Percentiles rank a stretch among this genome's conserved stretches.
Evolutionary conservation across 2,329 filamentous ascomycete species (phyloP).

Genomic region (Ophiostoma ulmi): DNA sequence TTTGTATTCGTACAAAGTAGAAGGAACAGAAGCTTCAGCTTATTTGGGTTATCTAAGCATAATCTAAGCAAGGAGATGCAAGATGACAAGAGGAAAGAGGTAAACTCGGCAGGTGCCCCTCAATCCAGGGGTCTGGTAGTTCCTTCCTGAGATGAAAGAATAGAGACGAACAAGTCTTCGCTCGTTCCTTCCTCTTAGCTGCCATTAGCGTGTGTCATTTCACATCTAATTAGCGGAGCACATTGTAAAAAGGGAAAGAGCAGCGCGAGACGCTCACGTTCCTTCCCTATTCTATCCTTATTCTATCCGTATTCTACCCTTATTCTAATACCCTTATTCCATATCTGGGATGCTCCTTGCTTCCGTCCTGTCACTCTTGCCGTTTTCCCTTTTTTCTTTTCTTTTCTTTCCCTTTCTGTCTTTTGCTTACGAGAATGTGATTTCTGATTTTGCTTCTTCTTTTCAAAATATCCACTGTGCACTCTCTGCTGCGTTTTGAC

Average conservation of each 20-base stretch:
- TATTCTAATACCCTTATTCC: background rate
- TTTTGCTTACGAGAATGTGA: background rate
- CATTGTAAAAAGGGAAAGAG: slow-evolving; percentile 1
- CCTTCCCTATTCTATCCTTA: background rate
- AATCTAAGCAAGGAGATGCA: background rate
- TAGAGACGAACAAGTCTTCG: background rate
- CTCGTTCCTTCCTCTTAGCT: background rate
- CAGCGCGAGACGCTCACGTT: background rate
- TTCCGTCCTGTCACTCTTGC: background rate
- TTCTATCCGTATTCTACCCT: background rate
- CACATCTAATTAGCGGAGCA: background rate
- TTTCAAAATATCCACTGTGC: background rate
- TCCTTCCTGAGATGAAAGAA: background rate
- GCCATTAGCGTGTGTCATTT: slow-evolving; percentile 13
- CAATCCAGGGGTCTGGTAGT: slow-evolving; percentile 13
- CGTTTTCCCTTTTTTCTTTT: background rate
- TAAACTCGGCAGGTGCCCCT: slow-evolving; percentile 6
- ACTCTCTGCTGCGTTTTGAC: background rate
- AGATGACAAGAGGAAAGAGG: background rate
- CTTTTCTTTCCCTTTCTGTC: background rate
- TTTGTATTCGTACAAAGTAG: background rate
- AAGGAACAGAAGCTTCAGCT: too few species aligned
- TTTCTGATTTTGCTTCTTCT: background rate
- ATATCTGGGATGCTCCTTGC: background rate
- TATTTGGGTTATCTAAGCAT: background rate